phyloP scores from a whole-genome alignment of 192 early-diverging fungal species.

The Dissophora ornata region DNA sequence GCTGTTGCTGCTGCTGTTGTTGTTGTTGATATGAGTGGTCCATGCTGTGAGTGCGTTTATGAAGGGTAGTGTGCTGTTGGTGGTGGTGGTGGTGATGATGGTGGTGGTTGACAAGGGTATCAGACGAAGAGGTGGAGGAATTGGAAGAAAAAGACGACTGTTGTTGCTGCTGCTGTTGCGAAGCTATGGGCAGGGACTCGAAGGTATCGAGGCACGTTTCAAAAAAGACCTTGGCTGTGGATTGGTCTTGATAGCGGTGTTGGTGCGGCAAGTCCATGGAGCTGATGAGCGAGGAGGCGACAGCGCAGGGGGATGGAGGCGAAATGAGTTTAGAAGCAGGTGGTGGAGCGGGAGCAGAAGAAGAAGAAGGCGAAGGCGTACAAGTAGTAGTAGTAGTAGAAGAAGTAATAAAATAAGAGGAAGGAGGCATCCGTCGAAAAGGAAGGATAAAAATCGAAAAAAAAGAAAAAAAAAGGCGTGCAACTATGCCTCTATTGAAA shows the following conservation, averaged over 20 bases:
- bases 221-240: conserved; percentile 40
- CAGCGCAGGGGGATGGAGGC: background rate
- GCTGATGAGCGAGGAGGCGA: conserved; percentile 13
- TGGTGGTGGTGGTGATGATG: background rate
- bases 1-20: conserved; percentile 25
- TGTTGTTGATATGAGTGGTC: conserved; percentile 12
- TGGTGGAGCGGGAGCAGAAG: conserved; percentile 1
- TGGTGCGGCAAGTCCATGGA: conserved; percentile 49
- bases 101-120: conserved; percentile 13
- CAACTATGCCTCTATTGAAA: too few species aligned
- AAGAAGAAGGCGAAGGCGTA: conserved; percentile 3
- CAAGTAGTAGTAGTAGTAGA: background rate
- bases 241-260: conserved; percentile 46
- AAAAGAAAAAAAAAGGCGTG: too few species aligned
- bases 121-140: conserved; percentile 22
- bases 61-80: background rate
- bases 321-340: conserved; percentile 3
- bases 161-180: too few species aligned
- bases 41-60: conserved; percentile 8
- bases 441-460: too few species aligned
- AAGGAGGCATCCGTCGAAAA: background rate
- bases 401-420: background rate
- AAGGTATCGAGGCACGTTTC: conserved; percentile 42
- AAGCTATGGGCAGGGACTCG: conserved; percentile 14
- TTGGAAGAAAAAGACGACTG: background rate